These are phyloP conservation scores for Lactuca saligna DNA, from an alignment of 129 eudicot genomes.

Conservation along the genomic window DNA sequence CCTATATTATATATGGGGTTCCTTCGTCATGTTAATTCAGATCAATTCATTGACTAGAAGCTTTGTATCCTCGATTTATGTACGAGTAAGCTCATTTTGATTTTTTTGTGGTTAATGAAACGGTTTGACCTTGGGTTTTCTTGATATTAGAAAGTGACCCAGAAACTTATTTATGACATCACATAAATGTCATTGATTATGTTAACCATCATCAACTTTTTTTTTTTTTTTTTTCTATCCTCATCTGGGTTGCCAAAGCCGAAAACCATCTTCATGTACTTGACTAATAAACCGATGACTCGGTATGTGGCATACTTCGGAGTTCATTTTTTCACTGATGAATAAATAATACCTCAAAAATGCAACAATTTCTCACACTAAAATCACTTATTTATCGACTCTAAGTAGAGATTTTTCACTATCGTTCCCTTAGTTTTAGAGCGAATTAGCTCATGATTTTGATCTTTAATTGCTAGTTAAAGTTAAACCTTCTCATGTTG, in stretches of 20 bases:
- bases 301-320: slow-evolving; percentile 13
- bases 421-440: neutral
- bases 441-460: neutral
- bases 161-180: neutral
- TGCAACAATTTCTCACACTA: neutral
- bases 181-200: neutral
- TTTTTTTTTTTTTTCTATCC: too few relatives aligned
- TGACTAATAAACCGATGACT: slow-evolving; percentile 16
- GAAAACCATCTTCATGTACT: slow-evolving; percentile 3
- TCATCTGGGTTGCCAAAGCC: neutral
- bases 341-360: neutral
- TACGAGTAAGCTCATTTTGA: too few relatives aligned
- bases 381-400: neutral
- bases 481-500: too few relatives aligned
- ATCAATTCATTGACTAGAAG: neutral
- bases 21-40: neutral
- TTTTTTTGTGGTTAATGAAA: too few relatives aligned
- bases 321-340: slow-evolving; percentile 2
- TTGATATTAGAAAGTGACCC: neutral
- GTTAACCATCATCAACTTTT: too few relatives aligned
- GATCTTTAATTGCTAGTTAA: neutral
- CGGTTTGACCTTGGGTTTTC: neutral
- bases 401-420: neutral
- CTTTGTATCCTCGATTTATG: too few relatives aligned
- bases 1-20: neutral